Conservation (phyloP, 352 stramenopile genomes). For the Phytophthora vignae region DNA sequence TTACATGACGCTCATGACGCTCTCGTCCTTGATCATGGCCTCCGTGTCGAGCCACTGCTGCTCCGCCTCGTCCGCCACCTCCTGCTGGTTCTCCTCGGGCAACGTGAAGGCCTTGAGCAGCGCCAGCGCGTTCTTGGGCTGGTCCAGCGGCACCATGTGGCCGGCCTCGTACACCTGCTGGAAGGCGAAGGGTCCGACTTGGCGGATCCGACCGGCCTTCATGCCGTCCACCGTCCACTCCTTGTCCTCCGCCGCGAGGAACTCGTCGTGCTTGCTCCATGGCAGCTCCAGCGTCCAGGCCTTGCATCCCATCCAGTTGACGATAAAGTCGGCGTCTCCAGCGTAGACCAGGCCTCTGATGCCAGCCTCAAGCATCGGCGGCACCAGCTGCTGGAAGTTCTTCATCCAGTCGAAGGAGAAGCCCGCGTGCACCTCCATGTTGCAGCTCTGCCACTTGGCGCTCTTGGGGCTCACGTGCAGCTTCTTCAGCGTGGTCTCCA, state of each 20-base stretch:
- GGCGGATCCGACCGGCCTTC: conserved; percentile 66
- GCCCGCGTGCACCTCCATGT: conserved; percentile 94
- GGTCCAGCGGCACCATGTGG: conserved; percentile 97
- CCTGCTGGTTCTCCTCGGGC: conserved; percentile 39
- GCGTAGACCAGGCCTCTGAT: conserved; percentile 96
- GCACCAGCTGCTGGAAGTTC: conserved; percentile 93
- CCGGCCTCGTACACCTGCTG: conserved; percentile 95
- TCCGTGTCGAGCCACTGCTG: conserved; percentile 34
- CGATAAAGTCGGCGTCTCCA: conserved; percentile 98
- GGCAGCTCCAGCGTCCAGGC: conserved; percentile 95
- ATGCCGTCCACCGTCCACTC: conserved; percentile 73
- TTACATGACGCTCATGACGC: conserved; percentile 54
- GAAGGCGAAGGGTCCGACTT: conserved; percentile 88
- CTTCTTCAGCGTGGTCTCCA: conserved; percentile 84
- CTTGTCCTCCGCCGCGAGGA: conserved; percentile 57
- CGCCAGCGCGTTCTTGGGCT: conserved; percentile 93
- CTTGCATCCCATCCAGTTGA: conserved; percentile 98
- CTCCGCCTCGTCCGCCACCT: conserved; percentile 26
- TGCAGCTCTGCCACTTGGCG: conserved; percentile 93
- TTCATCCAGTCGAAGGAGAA: conserved; percentile 98
- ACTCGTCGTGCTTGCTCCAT: conserved; percentile 87
- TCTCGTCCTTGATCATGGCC: conserved; percentile 43
- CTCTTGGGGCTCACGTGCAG: conserved; percentile 87
- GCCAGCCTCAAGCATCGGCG: conserved; percentile 92
- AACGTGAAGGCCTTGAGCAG: conserved; percentile 94